Conservation (phyloP, 208 protist species). For the Wallacemonas sp. region DNA sequence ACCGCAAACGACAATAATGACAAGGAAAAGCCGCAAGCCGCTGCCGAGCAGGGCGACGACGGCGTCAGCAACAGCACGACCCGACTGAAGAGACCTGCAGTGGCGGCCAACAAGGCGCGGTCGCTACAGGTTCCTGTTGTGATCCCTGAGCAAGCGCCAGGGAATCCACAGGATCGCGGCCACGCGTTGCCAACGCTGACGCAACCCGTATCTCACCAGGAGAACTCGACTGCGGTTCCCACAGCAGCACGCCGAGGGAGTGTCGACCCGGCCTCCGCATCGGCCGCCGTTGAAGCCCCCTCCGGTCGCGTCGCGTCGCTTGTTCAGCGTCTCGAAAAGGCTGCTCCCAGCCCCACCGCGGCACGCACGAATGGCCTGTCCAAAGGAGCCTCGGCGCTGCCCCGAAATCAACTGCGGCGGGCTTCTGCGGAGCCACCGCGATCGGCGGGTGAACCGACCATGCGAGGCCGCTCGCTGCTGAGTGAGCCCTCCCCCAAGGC, state of each 20-base stretch:
- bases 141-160: constrained; percentile 6
- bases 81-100: constrained; percentile 4
- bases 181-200: constrained; percentile 2
- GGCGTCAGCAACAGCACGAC: not conserved
- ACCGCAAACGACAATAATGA: not conserved
- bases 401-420: not conserved
- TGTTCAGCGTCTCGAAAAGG: not conserved
- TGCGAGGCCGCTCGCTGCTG: not conserved
- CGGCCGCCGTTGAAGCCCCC: not conserved
- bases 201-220: not conserved
- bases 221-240: not conserved
- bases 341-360: not conserved
- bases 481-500: not conserved
- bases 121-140: constrained; percentile 1
- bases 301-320: not conserved
- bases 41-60: not conserved
- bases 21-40: not conserved
- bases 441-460: not conserved
- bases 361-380: not conserved
- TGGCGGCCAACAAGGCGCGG: not conserved
- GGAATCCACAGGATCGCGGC: not conserved
- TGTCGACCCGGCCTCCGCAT: not conserved
- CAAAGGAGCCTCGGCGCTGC: not conserved
- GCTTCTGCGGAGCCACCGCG: not conserved
- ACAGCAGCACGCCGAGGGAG: constrained; percentile 8